Evolutionary conservation across 352 stramenopile genomes (phyloP).

Genomic region (Bremia lactucae): DNA sequence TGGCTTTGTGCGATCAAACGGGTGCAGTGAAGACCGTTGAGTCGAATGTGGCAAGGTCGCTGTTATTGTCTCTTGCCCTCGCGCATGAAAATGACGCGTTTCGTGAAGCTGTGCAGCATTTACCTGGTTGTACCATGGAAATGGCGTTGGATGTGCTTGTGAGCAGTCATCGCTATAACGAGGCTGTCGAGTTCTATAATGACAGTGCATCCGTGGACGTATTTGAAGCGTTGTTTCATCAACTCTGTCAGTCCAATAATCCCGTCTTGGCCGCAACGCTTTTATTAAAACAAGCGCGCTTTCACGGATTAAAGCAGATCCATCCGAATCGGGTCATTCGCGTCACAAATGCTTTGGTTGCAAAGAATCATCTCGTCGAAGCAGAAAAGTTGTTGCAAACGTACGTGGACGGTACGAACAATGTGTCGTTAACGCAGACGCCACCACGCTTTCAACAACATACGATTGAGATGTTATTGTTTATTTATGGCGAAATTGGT

Average conservation of each 20-base stretch:
- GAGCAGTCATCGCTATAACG: constrained; percentile 22
- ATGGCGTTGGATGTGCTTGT: constrained; percentile 31
- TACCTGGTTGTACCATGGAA: constrained; percentile 36
- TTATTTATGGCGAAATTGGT: constrained; percentile 47
- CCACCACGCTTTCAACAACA: constrained; percentile 50
- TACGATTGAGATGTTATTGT: constrained; percentile 59
- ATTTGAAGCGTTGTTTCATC: constrained; percentile 29
- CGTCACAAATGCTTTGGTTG: constrained; percentile 36
- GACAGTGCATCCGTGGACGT: constrained; percentile 17
- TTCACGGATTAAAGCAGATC: constrained; percentile 26
- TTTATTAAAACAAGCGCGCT: constrained; percentile 45
- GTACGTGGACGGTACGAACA: constrained; percentile 25
- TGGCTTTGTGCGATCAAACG: constrained; percentile 6
- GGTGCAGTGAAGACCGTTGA: constrained; percentile 16
- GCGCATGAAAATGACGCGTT: constrained; percentile 38
- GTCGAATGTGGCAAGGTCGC: constrained; percentile 40
- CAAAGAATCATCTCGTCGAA: constrained; percentile 31
- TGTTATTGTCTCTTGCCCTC: constrained; percentile 59
- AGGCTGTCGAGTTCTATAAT: constrained; percentile 44
- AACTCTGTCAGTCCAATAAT: constrained; percentile 27
- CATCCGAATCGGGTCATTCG: constrained; percentile 33
- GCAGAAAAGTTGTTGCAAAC: constrained; percentile 42
- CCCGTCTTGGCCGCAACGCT: constrained; percentile 32
- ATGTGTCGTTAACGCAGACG: constrained; percentile 40
- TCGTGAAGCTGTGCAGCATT: constrained; percentile 21